These are phyloP conservation scores for Phytophthora syringae DNA, from an alignment of 352 stramenopile species.

Conservation along the genomic window DNA sequence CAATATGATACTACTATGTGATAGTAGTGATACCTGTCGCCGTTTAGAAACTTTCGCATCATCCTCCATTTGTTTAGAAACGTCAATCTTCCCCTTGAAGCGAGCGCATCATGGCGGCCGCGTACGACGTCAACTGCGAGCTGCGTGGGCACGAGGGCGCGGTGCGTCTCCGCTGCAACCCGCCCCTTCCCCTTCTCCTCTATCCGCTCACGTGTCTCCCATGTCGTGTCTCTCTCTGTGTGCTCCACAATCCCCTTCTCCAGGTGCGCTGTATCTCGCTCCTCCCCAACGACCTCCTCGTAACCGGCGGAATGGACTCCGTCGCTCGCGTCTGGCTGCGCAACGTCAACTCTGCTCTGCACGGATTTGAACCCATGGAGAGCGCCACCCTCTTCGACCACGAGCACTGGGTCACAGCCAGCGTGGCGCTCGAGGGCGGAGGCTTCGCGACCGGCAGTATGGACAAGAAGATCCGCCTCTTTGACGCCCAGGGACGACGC, in stretches of 20 bases:
- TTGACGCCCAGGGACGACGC: slow-evolving; percentile 51
- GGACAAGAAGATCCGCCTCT: slow-evolving; percentile 83
- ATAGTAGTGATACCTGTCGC: no score
- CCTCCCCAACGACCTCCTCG: slow-evolving; percentile 53
- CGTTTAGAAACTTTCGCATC: no score
- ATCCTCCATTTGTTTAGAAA: slow-evolving; percentile 13
- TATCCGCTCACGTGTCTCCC: neutral
- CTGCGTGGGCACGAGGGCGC: slow-evolving; percentile 79
- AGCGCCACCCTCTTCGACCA: slow-evolving; percentile 74
- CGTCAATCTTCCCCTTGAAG: slow-evolving; percentile 14
- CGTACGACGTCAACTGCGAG: slow-evolving; percentile 52
- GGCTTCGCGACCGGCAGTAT: slow-evolving; percentile 83
- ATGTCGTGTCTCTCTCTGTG: slow-evolving; percentile 11
- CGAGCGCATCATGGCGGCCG: slow-evolving; percentile 18
- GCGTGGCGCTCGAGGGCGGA: slow-evolving; percentile 46
- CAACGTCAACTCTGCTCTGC: slow-evolving; percentile 25
- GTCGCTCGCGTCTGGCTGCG: slow-evolving; percentile 57
- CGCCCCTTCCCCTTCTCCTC: neutral
- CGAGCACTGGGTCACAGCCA: slow-evolving; percentile 85
- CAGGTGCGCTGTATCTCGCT: slow-evolving; percentile 71
- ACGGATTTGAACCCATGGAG: slow-evolving; percentile 50
- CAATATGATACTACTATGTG: no score
- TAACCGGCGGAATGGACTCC: slow-evolving; percentile 86
- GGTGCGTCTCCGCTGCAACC: slow-evolving; percentile 40
- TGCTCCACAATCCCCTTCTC: neutral